phyloP scores from a whole-genome alignment of 2,329 filamentous ascomycete genomes.

The Xylariaceae sp. region DNA sequence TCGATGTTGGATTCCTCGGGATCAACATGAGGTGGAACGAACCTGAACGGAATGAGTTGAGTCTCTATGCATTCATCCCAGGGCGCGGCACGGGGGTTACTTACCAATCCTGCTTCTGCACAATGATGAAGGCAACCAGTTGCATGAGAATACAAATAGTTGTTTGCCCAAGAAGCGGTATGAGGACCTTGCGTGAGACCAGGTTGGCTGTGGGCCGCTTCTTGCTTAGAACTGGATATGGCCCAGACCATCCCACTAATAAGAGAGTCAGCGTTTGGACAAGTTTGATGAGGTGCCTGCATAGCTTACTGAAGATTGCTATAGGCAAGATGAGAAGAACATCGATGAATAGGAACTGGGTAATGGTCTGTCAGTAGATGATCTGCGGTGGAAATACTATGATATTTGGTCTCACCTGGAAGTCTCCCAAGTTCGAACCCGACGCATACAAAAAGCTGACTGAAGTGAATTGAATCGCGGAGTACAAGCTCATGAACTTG shows the following conservation, averaged over 20 bases:
- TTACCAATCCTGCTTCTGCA: constrained; percentile 75
- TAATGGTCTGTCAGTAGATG: constrained; percentile 9
- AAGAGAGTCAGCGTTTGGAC: constrained; percentile 10
- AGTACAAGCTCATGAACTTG: constrained; percentile 99
- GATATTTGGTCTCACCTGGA: constrained; percentile 54
- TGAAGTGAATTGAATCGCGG: constrained; percentile 96
- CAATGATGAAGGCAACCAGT: constrained; percentile 64
- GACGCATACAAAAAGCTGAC: constrained; percentile 95
- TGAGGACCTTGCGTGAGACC: constrained; percentile 87
- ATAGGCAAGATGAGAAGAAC: constrained; percentile 88
- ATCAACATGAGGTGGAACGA: constrained; percentile 71
- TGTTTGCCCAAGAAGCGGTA: constrained; percentile 85
- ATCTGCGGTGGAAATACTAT: background rate
- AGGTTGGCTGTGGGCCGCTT: constrained; percentile 90
- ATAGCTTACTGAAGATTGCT: constrained; percentile 75
- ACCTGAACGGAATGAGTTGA: constrained; percentile 43
- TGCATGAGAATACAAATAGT: constrained; percentile 73
- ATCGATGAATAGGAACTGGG: constrained; percentile 86
- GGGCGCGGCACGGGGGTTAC: constrained; percentile 15
- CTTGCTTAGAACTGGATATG: constrained; percentile 67
- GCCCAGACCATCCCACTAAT: constrained; percentile 86
- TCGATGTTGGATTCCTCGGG: constrained; percentile 75
- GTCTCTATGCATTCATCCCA: background rate
- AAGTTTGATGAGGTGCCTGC: background rate
- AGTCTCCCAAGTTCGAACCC: constrained; percentile 91